Percentiles rank a stretch among this genome's conserved stretches.
These are phyloP conservation scores for Arctium lappa DNA, from an alignment of 129 eudicot species.

Conservation along the genomic window DNA sequence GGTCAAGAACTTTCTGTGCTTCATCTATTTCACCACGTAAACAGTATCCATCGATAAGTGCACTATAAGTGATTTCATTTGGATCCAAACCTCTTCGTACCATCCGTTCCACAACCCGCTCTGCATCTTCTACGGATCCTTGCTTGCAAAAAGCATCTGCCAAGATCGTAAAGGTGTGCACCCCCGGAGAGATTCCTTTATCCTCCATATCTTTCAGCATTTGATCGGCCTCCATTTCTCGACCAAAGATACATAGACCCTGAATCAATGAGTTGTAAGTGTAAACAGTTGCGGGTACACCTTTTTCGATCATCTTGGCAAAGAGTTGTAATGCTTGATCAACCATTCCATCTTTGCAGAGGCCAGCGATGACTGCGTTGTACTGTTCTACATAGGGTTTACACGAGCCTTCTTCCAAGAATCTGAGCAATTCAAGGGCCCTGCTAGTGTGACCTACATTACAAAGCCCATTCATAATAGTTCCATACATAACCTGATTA, in stretches of 20 bases:
- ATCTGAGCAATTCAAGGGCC: constrained; percentile 33
- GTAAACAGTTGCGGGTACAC: constrained; percentile 28
- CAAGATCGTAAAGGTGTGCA: constrained; percentile 22
- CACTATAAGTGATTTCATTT: constrained; percentile 30
- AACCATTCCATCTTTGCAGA: constrained; percentile 37
- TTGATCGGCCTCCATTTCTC: constrained; percentile 22
- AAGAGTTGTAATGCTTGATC: constrained; percentile 37
- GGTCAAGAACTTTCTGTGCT: constrained; percentile 21
- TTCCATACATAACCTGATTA: constrained; percentile 27
- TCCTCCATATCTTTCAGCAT: constrained; percentile 27
- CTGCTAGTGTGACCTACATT: constrained; percentile 26
- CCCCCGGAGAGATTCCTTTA: constrained; percentile 10
- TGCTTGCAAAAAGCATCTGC: constrained; percentile 27
- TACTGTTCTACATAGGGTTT: constrained; percentile 21
- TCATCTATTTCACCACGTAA: constrained; percentile 34
- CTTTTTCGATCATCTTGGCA: constrained; percentile 27
- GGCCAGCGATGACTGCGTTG: constrained; percentile 20
- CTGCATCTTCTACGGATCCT: constrained; percentile 24
- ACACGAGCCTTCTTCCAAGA: constrained; percentile 29
- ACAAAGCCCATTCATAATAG: constrained; percentile 35
- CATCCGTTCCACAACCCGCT: constrained; percentile 14
- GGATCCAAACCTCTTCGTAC: constrained; percentile 23
- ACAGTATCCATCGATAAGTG: constrained; percentile 49
- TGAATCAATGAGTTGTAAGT: constrained; percentile 43
- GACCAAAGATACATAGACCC: constrained; percentile 29